Percentiles rank a stretch among this genome's conserved stretches.
Conservation (phyloP, 2,329 filamentous ascomycete species). For the Sporothrix pallida region DNA sequence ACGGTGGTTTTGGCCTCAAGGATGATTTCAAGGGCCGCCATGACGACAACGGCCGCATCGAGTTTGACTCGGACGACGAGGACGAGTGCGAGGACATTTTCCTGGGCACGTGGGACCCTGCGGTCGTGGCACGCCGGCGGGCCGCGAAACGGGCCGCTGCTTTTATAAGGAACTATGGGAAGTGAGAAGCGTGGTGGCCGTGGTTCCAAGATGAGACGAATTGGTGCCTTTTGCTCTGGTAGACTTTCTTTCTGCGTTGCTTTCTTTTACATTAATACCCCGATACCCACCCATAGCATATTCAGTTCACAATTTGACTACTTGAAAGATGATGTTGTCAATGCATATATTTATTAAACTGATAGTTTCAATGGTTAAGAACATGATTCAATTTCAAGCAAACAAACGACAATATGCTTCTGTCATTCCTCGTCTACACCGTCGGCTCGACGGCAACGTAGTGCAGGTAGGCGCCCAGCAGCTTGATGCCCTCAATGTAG, state of each 20-base stretch:
- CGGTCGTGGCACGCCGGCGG: constrained; percentile 56
- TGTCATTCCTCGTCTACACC: constrained; percentile 29
- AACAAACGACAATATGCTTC: too few species aligned
- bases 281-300: constrained; percentile 16
- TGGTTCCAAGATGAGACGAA: background rate
- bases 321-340: background rate
- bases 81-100: constrained; percentile 72
- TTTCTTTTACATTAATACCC: constrained; percentile 24
- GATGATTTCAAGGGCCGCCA: constrained; percentile 24
- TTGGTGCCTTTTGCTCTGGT: background rate
- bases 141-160: constrained; percentile 45
- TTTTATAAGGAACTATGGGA: too few species aligned
- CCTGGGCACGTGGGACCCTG: constrained; percentile 64
- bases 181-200: background rate
- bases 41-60: constrained; percentile 41
- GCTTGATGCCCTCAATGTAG: constrained; percentile 97
- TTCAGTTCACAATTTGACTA: background rate
- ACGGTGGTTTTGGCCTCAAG: background rate
- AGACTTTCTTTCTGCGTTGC: background rate
- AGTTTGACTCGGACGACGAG: constrained; percentile 68
- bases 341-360: background rate
- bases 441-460: constrained; percentile 90
- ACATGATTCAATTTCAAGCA: too few species aligned
- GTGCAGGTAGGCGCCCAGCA: constrained; percentile 92
- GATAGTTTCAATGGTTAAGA: background rate